Evolutionary conservation across 2,329 filamentous ascomycete genomes (phyloP).

Genomic region (Cladosporium colombiae): DNA sequence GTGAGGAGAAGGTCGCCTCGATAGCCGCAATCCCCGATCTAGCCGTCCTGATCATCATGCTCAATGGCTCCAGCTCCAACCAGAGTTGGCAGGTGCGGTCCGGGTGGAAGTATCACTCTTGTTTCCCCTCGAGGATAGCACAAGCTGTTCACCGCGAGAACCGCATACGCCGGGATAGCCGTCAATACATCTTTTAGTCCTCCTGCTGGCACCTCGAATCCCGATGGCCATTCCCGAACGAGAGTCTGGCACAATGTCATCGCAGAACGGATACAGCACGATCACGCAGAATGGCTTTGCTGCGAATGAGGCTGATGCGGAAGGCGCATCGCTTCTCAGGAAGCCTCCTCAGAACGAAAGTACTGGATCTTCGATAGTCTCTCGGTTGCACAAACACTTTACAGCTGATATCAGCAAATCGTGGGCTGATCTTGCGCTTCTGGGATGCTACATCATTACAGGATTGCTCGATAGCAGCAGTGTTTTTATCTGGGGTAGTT

Average conservation of each 20-base stretch:
- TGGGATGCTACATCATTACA: slow-evolving; percentile 70
- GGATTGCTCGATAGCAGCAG: slow-evolving; percentile 76
- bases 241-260: slow-evolving; percentile 4
- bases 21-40: slow-evolving; percentile 17
- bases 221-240: neutral
- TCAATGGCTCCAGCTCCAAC: neutral
- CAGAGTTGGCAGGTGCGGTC: slow-evolving; percentile 1
- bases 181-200: neutral
- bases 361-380: neutral
- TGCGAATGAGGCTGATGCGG: slow-evolving; percentile 9
- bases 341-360: neutral
- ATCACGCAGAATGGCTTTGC: slow-evolving; percentile 14
- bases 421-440: slow-evolving; percentile 67
- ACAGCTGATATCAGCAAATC: slow-evolving; percentile 57
- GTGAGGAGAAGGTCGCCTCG: slow-evolving; percentile 14
- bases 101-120: neutral
- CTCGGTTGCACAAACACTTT: slow-evolving; percentile 35
- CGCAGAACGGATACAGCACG: slow-evolving; percentile 10
- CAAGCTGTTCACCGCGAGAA: neutral
- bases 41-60: neutral
- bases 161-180: neutral
- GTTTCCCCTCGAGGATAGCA: neutral
- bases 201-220: neutral
- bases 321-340: slow-evolving; percentile 10
- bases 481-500: slow-evolving; percentile 75